These are phyloP conservation scores for Eudorina sp. DNA, from an alignment of 139 green algal genomes.

Conservation along the genomic window DNA sequence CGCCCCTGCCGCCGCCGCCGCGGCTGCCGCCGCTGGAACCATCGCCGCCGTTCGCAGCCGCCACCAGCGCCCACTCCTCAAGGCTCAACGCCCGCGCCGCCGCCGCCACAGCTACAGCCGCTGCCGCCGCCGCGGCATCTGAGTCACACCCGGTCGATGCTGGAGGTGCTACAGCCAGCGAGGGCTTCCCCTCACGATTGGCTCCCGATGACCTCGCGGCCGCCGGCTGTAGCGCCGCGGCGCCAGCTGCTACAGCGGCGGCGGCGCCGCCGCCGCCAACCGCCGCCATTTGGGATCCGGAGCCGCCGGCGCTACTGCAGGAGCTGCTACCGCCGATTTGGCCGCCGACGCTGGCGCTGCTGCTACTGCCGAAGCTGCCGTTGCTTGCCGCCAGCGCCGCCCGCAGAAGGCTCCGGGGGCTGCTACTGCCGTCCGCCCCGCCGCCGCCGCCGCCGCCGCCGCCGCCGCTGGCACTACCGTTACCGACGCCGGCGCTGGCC, in stretches of 20 bases:
- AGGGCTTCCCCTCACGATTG: too few species aligned
- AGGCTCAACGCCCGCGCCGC: slow-evolving; percentile 29
- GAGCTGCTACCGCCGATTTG: not conserved
- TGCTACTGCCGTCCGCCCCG: not conserved
- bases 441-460: not conserved
- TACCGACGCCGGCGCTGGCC: not conserved
- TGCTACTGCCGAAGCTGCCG: not conserved
- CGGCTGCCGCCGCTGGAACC: not conserved
- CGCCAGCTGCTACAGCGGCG: too few species aligned
- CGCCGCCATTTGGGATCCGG: too few species aligned
- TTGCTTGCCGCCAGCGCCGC: not conserved
- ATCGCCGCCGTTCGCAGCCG: not conserved
- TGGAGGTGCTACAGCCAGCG: too few species aligned
- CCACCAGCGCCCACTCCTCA: slow-evolving; percentile 42
- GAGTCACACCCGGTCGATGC: not conserved
- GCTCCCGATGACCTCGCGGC: too few species aligned
- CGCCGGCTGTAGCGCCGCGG: too few species aligned
- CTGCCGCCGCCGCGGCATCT: not conserved
- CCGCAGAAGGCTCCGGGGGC: not conserved
- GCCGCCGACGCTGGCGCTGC: not conserved
- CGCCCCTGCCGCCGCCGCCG: not conserved
- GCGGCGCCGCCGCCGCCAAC: too few species aligned
- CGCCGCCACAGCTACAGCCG: slow-evolving; percentile 4
- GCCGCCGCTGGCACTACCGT: not conserved
- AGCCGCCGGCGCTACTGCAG: not conserved